Percentiles rank a stretch among this genome's conserved stretches.
phyloP scores from a whole-genome alignment of 495 filamentous ascomycete genomes.

The Aspergillus affinis region DNA sequence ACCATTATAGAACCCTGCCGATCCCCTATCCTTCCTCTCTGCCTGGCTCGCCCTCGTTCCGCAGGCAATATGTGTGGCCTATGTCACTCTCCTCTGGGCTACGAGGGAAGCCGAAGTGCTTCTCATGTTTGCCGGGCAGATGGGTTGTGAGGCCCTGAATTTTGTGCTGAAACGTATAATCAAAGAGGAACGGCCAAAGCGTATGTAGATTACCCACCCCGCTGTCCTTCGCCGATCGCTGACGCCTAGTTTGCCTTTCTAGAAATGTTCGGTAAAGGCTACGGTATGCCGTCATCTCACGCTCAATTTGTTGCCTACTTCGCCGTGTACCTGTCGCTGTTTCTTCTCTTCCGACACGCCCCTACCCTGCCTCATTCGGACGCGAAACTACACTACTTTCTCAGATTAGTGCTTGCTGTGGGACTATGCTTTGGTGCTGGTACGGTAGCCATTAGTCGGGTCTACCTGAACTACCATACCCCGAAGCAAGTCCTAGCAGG shows the following conservation, averaged over 20 bases:
- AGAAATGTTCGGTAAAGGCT: conserved; percentile 88
- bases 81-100: conserved; percentile 84
- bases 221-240: neutral
- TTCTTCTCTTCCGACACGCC: conserved; percentile 74
- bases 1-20: conserved; percentile 73
- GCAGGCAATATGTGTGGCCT: conserved; percentile 84
- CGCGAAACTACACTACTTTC: conserved; percentile 52
- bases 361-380: conserved; percentile 50
- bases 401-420: conserved; percentile 57
- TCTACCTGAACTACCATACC: conserved; percentile 96
- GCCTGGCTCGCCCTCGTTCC: conserved; percentile 93
- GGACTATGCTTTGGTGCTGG: conserved; percentile 59
- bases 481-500: conserved; percentile 82
- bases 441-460: conserved; percentile 72
- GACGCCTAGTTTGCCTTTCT: conserved; percentile 8
- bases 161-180: conserved; percentile 86
- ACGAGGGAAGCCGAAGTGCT: conserved; percentile 87
- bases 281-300: conserved; percentile 98
- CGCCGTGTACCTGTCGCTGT: conserved; percentile 75
- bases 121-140: conserved; percentile 88
- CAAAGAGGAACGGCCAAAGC: conserved; percentile 82
- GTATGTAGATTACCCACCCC: conserved; percentile 38
- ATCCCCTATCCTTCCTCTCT: conserved; percentile 80
- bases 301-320: conserved; percentile 94
- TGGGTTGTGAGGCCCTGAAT: conserved; percentile 92